Percentiles rank a stretch among this genome's conserved stretches.
Conservation (phyloP, 768 basidiomycete genomes). For the Artomyces pyxidatus region DNA sequence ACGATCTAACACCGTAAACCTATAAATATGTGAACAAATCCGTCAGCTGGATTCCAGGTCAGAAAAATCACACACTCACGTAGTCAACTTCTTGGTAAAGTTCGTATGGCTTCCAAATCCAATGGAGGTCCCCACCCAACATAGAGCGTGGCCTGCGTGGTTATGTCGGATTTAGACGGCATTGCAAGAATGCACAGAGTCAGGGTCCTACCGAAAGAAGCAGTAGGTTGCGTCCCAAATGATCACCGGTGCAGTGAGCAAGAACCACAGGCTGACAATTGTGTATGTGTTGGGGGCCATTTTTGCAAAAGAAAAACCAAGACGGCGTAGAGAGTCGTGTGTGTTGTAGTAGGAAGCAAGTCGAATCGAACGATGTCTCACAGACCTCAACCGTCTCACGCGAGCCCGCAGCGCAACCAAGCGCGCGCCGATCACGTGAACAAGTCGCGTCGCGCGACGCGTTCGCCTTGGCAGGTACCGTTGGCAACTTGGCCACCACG, state of each 20-base stretch:
- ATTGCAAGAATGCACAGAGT: not conserved
- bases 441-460: too few relatives aligned
- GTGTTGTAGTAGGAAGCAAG: too few relatives aligned
- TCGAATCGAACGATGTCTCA: too few relatives aligned
- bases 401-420: too few relatives aligned
- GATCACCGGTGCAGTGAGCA: slow-evolving; percentile 55
- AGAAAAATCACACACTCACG: slow-evolving; percentile 25
- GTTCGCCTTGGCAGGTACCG: too few relatives aligned
- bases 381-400: too few relatives aligned
- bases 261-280: slow-evolving; percentile 29
- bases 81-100: slow-evolving; percentile 62
- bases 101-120: slow-evolving; percentile 84
- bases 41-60: too few relatives aligned
- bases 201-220: slow-evolving; percentile 57
- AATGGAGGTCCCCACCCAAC: slow-evolving; percentile 81
- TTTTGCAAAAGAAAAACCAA: too few relatives aligned
- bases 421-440: too few relatives aligned
- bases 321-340: too few relatives aligned
- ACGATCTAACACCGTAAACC: slow-evolving; percentile 67
- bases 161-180: not conserved
- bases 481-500: too few relatives aligned
- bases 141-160: slow-evolving; percentile 69
- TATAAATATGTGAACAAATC: too few relatives aligned
- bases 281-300: slow-evolving; percentile 21
- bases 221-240: slow-evolving; percentile 80